These are phyloP conservation scores for Lepidium africanum DNA, from an alignment of 345 rosid species.

Conservation along the genomic window DNA sequence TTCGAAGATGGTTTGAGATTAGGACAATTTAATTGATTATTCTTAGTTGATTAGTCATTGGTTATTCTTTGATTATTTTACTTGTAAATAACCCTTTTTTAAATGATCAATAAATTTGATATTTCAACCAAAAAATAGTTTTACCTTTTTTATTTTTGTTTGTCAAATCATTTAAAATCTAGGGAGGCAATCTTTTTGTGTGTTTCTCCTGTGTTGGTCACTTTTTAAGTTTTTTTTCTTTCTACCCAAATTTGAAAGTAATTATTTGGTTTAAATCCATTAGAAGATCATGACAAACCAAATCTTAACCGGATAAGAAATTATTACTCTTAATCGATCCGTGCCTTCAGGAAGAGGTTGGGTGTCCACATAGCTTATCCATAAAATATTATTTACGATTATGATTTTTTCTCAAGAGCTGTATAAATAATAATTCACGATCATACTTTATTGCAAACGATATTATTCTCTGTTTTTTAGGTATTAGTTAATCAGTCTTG, in stretches of 20 bases:
- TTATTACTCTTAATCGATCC: neutral
- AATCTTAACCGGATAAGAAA: neutral
- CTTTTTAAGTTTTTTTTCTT: neutral
- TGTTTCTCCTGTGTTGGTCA: neutral
- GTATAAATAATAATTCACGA: too few relatives aligned
- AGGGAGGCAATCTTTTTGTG: neutral
- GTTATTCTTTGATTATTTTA: too few relatives aligned
- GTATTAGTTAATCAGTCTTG: neutral
- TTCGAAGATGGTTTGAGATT: too few relatives aligned
- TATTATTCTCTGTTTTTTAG: neutral
- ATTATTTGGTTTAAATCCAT: neutral
- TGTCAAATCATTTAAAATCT: neutral
- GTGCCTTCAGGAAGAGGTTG: neutral
- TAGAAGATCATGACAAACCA: neutral
- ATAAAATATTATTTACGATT: neutral
- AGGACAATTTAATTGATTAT: too few relatives aligned
- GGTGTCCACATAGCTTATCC: neutral
- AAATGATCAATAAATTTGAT: too few relatives aligned
- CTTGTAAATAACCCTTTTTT: too few relatives aligned
- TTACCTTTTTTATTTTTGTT: slow-evolving; percentile 1
- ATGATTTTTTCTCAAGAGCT: neutral
- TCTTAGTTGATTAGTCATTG: too few relatives aligned
- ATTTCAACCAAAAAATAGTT: too few relatives aligned
- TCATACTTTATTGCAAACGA: too few relatives aligned
- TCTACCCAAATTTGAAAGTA: neutral